A percentile compares a stretch with the other conserved stretches of the same genome.
Evolutionary conservation across 768 basidiomycete species (phyloP).

Genomic region (Crucibulum laeve): DNA sequence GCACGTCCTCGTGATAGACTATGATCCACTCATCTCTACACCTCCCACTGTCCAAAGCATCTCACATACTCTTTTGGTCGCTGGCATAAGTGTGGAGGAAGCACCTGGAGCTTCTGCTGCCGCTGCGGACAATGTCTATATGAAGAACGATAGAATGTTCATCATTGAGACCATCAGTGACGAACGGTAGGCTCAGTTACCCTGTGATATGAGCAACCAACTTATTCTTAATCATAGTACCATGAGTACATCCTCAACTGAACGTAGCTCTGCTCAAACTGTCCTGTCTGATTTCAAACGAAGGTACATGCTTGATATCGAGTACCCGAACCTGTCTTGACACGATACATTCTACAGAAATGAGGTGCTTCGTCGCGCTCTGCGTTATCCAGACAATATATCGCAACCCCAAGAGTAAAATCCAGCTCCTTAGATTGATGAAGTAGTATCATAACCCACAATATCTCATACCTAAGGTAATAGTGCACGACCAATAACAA

Average conservation of each 20-base stretch:
- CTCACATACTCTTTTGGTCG: slow-evolving; percentile 41
- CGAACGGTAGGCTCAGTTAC: slow-evolving; percentile 39
- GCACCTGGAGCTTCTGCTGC: slow-evolving; percentile 62
- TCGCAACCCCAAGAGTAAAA: slow-evolving; percentile 5
- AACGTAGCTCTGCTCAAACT: slow-evolving; percentile 43
- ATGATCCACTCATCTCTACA: slow-evolving; percentile 39
- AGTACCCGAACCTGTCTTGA: background rate
- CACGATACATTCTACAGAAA: slow-evolving; percentile 11
- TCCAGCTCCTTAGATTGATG: no score
- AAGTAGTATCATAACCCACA: no score
- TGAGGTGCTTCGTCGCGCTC: slow-evolving; percentile 43
- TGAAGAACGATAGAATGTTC: slow-evolving; percentile 67
- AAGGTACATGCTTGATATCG: slow-evolving; percentile 37
- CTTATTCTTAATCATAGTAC: slow-evolving; percentile 9
- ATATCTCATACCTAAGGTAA: no score
- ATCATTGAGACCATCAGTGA: slow-evolving; percentile 65
- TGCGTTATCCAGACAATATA: slow-evolving; percentile 41
- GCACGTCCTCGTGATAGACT: slow-evolving; percentile 72
- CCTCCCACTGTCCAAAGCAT: slow-evolving; percentile 48
- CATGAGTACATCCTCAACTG: slow-evolving; percentile 22
- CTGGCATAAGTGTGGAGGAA: slow-evolving; percentile 61
- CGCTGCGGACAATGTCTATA: slow-evolving; percentile 40
- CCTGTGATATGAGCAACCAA: background rate
- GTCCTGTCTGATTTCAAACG: slow-evolving; percentile 64
- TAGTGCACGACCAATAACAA: no score